These are phyloP conservation scores for Nidula niveotomentosa DNA, from an alignment of 1,284 basidiomycete genomes.

Conservation along the genomic window DNA sequence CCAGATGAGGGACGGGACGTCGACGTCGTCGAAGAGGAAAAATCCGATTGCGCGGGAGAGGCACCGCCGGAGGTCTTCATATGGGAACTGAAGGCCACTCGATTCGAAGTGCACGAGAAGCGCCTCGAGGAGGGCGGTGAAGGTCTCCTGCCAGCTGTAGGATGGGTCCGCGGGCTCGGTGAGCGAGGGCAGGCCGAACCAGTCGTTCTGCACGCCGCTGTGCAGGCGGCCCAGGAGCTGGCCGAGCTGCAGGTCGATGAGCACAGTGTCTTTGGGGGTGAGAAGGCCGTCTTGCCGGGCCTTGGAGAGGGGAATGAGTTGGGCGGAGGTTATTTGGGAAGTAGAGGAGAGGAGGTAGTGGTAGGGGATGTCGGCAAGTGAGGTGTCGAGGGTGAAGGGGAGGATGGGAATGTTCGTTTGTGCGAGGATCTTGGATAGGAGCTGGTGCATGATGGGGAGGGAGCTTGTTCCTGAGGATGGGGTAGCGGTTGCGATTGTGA, in stretches of 20 bases:
- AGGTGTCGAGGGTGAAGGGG: conserved; percentile 35
- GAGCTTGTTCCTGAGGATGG: conserved; percentile 22
- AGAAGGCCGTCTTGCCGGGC: conserved; percentile 40
- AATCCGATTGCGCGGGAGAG: conserved; percentile 69
- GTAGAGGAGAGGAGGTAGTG: conserved; percentile 39
- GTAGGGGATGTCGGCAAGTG: conserved; percentile 33
- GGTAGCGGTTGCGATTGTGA: conserved; percentile 27
- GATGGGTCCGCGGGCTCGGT: conserved; percentile 27
- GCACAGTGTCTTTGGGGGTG: conserved; percentile 35
- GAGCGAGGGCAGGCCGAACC: conserved; percentile 55
- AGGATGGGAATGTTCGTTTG: conserved; percentile 39
- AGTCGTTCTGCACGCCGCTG: conserved; percentile 62
- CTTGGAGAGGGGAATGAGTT: conserved; percentile 32
- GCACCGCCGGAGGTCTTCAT: conserved; percentile 42
- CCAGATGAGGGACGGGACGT: conserved; percentile 65
- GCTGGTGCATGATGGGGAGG: conserved; percentile 27
- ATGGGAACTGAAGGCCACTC: conserved; percentile 27
- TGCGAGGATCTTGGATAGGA: conserved; percentile 30
- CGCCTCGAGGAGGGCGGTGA: conserved; percentile 55
- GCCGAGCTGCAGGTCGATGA: conserved; percentile 60
- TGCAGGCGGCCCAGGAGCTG: conserved; percentile 61
- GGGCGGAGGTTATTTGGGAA: conserved; percentile 27
- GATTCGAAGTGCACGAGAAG: conserved; percentile 40
- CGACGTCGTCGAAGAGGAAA: conserved; percentile 74
- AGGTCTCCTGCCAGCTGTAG: conserved; percentile 75